phyloP scores from a whole-genome alignment of 1,284 basidiomycete species.

The Neonothopanus nambi region DNA sequence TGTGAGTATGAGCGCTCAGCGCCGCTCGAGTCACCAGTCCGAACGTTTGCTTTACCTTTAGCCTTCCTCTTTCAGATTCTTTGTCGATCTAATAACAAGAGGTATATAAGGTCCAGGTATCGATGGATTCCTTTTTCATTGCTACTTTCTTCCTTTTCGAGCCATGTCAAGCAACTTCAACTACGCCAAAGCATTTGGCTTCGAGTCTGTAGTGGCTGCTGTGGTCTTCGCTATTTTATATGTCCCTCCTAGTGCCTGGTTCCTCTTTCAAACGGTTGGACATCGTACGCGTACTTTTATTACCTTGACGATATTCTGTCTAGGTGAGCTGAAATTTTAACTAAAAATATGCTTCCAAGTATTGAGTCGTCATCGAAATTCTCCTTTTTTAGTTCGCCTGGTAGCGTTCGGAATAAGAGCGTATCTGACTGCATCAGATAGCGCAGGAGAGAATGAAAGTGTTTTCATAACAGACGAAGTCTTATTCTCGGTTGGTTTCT shows the following conservation, averaged over 20 bases:
- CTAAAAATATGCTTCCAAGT: too few relatives aligned
- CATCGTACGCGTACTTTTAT: conserved; percentile 34
- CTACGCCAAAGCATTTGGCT: conserved; percentile 33
- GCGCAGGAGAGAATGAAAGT: conserved; percentile 16
- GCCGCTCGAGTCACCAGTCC: too few relatives aligned
- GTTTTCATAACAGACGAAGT: conserved; percentile 16
- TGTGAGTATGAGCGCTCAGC: too few relatives aligned
- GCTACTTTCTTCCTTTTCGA: too few relatives aligned
- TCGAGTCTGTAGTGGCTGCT: conserved; percentile 37
- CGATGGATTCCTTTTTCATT: not conserved
- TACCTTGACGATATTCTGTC: conserved; percentile 34
- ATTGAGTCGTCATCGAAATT: not conserved
- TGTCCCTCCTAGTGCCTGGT: conserved; percentile 28
- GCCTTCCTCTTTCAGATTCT: too few relatives aligned
- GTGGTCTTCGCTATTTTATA: conserved; percentile 37
- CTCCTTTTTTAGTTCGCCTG: conserved; percentile 17
- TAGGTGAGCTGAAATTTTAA: conserved; percentile 22
- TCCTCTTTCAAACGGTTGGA: conserved; percentile 26
- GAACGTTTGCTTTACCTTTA: too few relatives aligned
- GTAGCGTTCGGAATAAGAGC: conserved; percentile 17
- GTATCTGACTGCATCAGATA: conserved; percentile 10
- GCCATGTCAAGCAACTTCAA: conserved; percentile 21
- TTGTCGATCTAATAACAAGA: too few relatives aligned
- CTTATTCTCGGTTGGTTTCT: conserved; percentile 25
- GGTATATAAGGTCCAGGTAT: not conserved